Base-by-base conservation (phyloP, 2,329 filamentous ascomycete species). In the Akanthomyces uredinophilus region DNA sequence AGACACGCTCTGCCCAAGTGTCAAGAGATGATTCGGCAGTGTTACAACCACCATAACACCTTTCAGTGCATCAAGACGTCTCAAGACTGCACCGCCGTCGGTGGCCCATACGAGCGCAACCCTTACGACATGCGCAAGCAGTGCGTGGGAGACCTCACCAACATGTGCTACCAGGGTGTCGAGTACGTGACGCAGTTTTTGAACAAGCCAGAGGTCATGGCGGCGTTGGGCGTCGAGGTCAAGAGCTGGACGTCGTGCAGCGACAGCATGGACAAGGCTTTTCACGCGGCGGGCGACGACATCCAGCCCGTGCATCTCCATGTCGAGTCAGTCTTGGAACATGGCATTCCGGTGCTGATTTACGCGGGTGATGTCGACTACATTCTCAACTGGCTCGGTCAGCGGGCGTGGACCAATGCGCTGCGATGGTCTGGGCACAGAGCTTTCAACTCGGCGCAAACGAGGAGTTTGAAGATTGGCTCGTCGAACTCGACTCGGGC, bases 381-480 rank as follows among this genome's bases (percentile, higher is more conserved):
- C 78, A 95, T 96, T 77, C 87, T 92, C 89, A 97, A 98, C 86
- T 97, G 94, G 93, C 90, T 99, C 66, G 95, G 95, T 69, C 98
- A 98, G 86, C 87, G 91, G 77, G 93, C 91, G 63, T 99, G 95
- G 95, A 88, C 91, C 62, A 89, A 96, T 74, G 89, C 87, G 63
- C 91, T 99, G 47, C 91, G 97, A 78, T 99, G 95, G 93, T 81
- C 88, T 55, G 94, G 92, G 70, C 86, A 96, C 80, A 86, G 90
- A 77, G 83, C 80, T 60, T 99, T 90, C 81, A 87, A 89, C 73
- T 83, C 86, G 66, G 88, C 89, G 59, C 75, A 87, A 69, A 77
- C 90, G 68, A 77, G 90, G 77, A 85, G 89, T 68, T 86, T 98
- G 35, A 60, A 29, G 5, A 71, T 72, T 60, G 73, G 77, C 63